These are phyloP conservation scores for Myotisia sp. DNA, from an alignment of 2,329 filamentous ascomycete species.

Conservation along the genomic window DNA sequence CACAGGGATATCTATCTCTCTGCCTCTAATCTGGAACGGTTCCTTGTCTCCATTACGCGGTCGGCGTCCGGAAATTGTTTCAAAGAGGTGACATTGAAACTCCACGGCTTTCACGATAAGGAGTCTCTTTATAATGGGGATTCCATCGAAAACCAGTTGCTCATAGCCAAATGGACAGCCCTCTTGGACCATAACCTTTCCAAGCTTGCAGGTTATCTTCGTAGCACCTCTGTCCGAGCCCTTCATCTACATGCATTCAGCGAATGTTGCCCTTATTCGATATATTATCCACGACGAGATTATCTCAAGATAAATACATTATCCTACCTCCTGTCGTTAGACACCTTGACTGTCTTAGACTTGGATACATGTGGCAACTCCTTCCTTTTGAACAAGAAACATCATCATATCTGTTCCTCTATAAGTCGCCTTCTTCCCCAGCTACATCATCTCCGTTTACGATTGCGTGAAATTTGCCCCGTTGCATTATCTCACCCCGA, in stretches of 20 bases:
- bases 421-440: slow-evolving; percentile 3
- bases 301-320: neutral
- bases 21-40: neutral
- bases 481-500: neutral
- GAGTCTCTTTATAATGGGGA: too few relatives aligned
- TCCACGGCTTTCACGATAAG: neutral
- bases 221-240: neutral
- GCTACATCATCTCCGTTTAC: slow-evolving; percentile 3
- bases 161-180: neutral
- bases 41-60: neutral
- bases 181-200: neutral
- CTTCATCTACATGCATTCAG: slow-evolving; percentile 1
- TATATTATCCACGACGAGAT: neutral
- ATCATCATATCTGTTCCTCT: neutral
- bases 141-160: neutral
- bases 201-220: neutral
- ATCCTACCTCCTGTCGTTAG: neutral
- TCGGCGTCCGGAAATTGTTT: neutral
- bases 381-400: neutral
- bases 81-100: neutral
- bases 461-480: slow-evolving; percentile 5
- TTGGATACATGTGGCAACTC: slow-evolving; percentile 4
- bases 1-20: neutral
- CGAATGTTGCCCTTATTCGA: neutral
- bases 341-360: neutral